phyloP scores from a whole-genome alignment of 139 green algal genomes.

The Chlorella ohadii region DNA sequence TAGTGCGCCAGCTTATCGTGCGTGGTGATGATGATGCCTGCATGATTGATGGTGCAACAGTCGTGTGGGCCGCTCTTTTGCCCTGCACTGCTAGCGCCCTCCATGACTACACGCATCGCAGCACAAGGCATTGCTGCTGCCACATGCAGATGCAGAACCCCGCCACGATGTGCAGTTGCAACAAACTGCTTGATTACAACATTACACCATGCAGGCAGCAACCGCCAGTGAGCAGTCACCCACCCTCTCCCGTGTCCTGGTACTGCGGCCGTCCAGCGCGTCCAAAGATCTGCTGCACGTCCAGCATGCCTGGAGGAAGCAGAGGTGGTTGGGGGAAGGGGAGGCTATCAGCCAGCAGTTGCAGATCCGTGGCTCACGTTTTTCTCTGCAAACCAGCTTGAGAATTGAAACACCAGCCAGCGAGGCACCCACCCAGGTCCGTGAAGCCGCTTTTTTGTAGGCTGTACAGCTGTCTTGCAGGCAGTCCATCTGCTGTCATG shows the following conservation, averaged over 20 bases:
- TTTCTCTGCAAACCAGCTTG: too few species aligned
- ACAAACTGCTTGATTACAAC: too few species aligned
- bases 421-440: constrained; percentile 79
- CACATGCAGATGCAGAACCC: background rate
- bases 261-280: constrained; percentile 94
- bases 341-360: background rate
- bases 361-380: too few species aligned
- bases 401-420: too few species aligned
- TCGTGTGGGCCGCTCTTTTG: too few species aligned
- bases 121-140: too few species aligned
- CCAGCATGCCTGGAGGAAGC: constrained; percentile 88
- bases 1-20: constrained; percentile 98
- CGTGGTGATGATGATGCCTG: constrained; percentile 96
- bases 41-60: too few species aligned
- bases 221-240: too few species aligned
- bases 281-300: constrained; percentile 99
- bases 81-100: background rate
- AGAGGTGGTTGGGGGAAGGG: background rate
- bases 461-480: constrained; percentile 99
- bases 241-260: constrained; percentile 63
- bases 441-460: constrained; percentile 90
- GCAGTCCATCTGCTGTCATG: too few species aligned
- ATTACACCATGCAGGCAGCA: background rate
- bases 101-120: too few species aligned
- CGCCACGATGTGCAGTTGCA: background rate